Evolutionary conservation across 2,329 filamentous ascomycete species (phyloP).

Genomic region (Claviceps sorghi): DNA sequence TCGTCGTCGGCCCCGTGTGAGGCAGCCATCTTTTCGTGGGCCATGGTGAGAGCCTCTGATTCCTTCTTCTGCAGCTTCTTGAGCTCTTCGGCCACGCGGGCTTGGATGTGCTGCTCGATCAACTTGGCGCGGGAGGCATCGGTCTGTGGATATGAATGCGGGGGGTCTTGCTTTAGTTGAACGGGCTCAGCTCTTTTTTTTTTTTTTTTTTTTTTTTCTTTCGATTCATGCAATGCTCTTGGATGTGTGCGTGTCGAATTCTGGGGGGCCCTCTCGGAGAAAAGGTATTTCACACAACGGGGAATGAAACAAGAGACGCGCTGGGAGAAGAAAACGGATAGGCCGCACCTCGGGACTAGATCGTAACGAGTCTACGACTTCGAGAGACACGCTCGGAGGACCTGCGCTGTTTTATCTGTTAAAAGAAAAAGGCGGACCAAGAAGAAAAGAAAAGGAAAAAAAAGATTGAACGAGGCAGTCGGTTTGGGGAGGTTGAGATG

Average conservation of each 20-base stretch:
- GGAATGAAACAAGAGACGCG: no score
- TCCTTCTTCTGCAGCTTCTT: slow-evolving; percentile 61
- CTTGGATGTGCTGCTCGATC: slow-evolving; percentile 76
- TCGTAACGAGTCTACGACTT: slow-evolving; percentile 70
- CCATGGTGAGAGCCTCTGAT: slow-evolving; percentile 50
- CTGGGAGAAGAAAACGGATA: not conserved
- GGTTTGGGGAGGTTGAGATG: not conserved
- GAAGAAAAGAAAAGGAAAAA: no score
- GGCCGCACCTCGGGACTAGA: slow-evolving; percentile 64
- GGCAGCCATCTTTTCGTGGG: slow-evolving; percentile 49
- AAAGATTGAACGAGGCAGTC: no score
- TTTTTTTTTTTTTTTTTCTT: not conserved
- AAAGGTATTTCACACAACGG: no score
- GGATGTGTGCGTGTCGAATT: no score
- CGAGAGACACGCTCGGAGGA: slow-evolving; percentile 53
- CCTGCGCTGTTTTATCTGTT: slow-evolving; percentile 21
- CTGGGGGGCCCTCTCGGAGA: no score
- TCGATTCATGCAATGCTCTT: not conserved
- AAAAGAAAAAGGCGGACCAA: not conserved
- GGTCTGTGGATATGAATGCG: slow-evolving; percentile 41
- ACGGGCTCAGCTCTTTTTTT: not conserved
- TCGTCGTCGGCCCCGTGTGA: slow-evolving; percentile 19
- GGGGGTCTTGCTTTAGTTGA: not conserved
- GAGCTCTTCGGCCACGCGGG: slow-evolving; percentile 74
- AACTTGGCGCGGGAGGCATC: slow-evolving; percentile 73